Base-by-base conservation (phyloP, 768 basidiomycete genomes). In the Mycena vulgaris region DNA sequence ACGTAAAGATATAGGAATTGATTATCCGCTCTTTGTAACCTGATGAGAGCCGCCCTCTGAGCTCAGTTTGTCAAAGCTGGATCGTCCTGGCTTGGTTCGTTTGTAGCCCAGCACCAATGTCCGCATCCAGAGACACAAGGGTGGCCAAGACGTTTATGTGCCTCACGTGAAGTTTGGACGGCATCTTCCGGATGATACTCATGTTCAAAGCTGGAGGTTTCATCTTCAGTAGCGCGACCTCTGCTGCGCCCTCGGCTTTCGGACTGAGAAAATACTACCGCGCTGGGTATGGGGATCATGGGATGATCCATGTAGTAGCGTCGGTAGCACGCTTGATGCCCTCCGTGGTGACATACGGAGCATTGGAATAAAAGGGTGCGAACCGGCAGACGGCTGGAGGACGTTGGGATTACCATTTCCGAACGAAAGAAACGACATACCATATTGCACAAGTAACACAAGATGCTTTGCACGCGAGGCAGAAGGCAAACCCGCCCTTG, bases 71-170 rank as follows among this genome's bases (percentile, higher is more conserved):
- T 13, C n/a, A 27, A 3, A 3, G 10, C 19, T 5, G 16, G 47
- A 40, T 21, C 8, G 61, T 27, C 16, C 49, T 33, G 63, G 16
- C 56, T 65, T 49, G 55, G 73, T 19, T 75, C 76, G 65, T 77
- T 82, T 6, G 84, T 83, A 19, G 87, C 88, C 93, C 93, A 95
- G 73, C 94, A 95, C 72, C 86, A 87, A 80, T 95, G 94, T 0
- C 94, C 94, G 80, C 94, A 95, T 5, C 94, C 94, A 48, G 93
- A 88, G 17, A 93, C 92, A 80, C 94, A 95, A 0, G 84, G 86
- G 76, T 92, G 90, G 4, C 90, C 93, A 16, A 81, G 76, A 39
- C 88, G 75, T 57, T 73, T 79, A 21, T 71, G 63, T 40, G 66
- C 35, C 30, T 47, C 45, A 52, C 47, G 35, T 30, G 59, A 51